Evolutionary conservation across 768 basidiomycete species (phyloP).

Genomic region (Austroboletus eburneus): DNA sequence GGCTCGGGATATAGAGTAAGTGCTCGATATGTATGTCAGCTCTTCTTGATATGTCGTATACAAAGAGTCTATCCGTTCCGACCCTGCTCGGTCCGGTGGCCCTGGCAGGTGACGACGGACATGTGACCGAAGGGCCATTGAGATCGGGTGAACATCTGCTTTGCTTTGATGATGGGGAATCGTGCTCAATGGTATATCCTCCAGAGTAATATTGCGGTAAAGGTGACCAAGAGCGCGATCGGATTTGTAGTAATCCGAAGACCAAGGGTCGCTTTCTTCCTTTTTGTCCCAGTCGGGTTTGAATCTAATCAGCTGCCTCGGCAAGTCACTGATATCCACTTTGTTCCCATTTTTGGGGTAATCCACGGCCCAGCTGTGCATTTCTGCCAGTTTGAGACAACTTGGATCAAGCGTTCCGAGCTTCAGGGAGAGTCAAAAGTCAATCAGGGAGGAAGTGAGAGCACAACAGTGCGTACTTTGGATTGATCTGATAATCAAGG

Average conservation of each 20-base stretch:
- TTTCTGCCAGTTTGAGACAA: constrained; percentile 55
- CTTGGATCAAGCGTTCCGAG: constrained; percentile 54
- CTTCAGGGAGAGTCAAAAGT: constrained; percentile 29
- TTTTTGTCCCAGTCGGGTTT: constrained; percentile 80
- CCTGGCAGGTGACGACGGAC: constrained; percentile 21
- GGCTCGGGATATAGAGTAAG: constrained; percentile 59
- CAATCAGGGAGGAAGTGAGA: neutral
- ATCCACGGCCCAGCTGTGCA: constrained; percentile 67
- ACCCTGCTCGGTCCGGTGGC: neutral
- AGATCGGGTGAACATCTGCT: constrained; percentile 33
- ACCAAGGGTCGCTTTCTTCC: constrained; percentile 48
- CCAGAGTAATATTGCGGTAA: constrained; percentile 57
- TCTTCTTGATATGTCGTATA: constrained; percentile 51
- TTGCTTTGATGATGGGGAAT: constrained; percentile 5
- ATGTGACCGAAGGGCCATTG: constrained; percentile 12
- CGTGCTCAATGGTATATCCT: constrained; percentile 26
- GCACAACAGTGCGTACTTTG: constrained; percentile 36
- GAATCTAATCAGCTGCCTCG: constrained; percentile 53
- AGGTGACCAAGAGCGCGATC: constrained; percentile 66
- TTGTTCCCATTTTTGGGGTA: constrained; percentile 75
- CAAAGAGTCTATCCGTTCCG: constrained; percentile 14
- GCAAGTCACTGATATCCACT: constrained; percentile 52
- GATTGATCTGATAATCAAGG: constrained; percentile 59
- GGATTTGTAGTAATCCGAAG: constrained; percentile 70
- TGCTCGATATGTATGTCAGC: constrained; percentile 63